Conservation (phyloP, 2,329 filamentous ascomycete genomes). For the Triangularia verruculosa region DNA sequence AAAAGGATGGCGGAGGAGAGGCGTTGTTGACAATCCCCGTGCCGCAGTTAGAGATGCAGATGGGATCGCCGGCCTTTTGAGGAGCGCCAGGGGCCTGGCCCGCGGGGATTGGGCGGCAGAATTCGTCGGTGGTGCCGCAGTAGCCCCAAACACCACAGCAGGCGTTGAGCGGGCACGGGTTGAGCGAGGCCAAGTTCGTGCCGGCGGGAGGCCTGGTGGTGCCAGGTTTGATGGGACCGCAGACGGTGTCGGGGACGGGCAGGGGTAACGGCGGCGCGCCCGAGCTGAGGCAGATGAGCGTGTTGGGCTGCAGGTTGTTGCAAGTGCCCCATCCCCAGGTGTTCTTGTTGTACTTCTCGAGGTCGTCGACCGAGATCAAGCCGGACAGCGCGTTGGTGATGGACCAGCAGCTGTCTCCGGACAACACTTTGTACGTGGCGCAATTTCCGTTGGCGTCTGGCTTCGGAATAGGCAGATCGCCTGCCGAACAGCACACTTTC, state of each 20-base stretch:
- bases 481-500: conserved; percentile 37
- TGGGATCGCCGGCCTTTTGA: conserved; percentile 12
- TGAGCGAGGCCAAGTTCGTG: conserved; percentile 25
- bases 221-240: conserved; percentile 31
- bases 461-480: conserved; percentile 35
- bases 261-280: conserved; percentile 39
- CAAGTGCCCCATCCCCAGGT: conserved; percentile 42
- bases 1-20: conserved; percentile 17
- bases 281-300: conserved; percentile 37
- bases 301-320: conserved; percentile 25
- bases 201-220: conserved; percentile 4
- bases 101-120: conserved; percentile 34
- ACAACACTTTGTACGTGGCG: conserved; percentile 31
- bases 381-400: conserved; percentile 19
- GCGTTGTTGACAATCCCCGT: conserved; percentile 31
- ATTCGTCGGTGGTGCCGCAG: conserved; percentile 36
- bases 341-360: conserved; percentile 40
- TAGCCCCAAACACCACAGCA: conserved; percentile 33
- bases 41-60: conserved; percentile 42
- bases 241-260: conserved; percentile 33
- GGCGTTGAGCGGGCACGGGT: conserved; percentile 23
- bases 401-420: neutral
- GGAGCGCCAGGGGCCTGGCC: conserved; percentile 36
- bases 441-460: conserved; percentile 36
- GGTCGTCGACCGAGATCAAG: conserved; percentile 37